Percentiles rank a stretch among this genome's conserved stretches.
phyloP scores from a whole-genome alignment of 2,329 filamentous ascomycete species.

The Pestalotiopsis sp. region DNA sequence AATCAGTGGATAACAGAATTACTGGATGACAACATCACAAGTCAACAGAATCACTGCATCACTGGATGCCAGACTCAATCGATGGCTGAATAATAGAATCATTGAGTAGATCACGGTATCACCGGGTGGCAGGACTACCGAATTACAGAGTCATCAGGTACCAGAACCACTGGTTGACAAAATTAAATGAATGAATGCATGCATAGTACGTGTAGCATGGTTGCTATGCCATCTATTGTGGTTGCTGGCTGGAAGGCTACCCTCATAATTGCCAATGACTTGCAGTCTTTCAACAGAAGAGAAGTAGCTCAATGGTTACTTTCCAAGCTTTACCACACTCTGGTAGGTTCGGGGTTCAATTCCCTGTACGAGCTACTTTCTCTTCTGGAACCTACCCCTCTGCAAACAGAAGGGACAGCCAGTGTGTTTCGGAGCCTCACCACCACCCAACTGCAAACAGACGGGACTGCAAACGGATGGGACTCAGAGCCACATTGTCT shows the following conservation, averaged over 20 bases:
- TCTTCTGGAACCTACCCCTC: neutral
- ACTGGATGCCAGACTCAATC: too few species aligned
- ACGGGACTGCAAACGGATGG: neutral
- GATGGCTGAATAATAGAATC: too few species aligned
- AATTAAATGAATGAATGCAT: too few species aligned
- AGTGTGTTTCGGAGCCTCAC: too few species aligned
- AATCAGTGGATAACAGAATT: too few species aligned
- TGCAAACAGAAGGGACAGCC: neutral
- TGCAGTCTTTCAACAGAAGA: neutral
- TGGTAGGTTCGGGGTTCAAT: neutral
- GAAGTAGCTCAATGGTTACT: neutral
- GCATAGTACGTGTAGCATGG: neutral
- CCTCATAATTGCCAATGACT: neutral
- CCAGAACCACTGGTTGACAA: too few species aligned
- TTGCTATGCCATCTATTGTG: neutral
- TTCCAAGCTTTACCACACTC: neutral
- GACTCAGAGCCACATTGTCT: neutral
- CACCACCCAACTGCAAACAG: neutral
- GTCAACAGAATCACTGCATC: too few species aligned
- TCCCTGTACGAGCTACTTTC: neutral
- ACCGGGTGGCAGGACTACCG: neutral
- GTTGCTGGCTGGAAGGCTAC: neutral
- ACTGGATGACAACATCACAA: too few species aligned
- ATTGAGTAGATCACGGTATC: neutral
- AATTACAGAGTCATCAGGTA: neutral